Conservation (phyloP, 768 basidiomycete genomes). For the Bullera alba region DNA sequence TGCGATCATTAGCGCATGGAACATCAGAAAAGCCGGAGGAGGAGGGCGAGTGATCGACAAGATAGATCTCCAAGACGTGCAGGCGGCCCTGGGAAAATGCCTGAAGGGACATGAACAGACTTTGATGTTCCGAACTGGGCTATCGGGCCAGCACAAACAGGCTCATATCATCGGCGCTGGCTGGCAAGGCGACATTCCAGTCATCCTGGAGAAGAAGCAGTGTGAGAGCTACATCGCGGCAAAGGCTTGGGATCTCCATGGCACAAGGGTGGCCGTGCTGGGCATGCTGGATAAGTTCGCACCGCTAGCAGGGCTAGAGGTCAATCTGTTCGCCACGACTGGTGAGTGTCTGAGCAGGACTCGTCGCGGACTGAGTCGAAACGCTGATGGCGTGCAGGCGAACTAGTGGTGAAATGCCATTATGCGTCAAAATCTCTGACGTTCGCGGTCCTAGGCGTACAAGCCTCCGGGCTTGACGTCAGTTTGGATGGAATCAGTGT, state of each 20-base stretch:
- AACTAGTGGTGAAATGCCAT: too few relatives aligned
- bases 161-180: not conserved
- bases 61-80: slow-evolving; percentile 12
- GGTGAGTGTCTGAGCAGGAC: too few relatives aligned
- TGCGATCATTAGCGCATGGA: slow-evolving; percentile 25
- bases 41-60: slow-evolving; percentile 11
- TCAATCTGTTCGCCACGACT: not conserved
- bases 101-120: slow-evolving; percentile 1
- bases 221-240: slow-evolving; percentile 13
- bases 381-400: too few relatives aligned
- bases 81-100: slow-evolving; percentile 11
- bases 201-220: slow-evolving; percentile 9
- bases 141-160: not conserved
- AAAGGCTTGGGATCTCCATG: slow-evolving; percentile 8
- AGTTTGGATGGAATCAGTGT: too few relatives aligned
- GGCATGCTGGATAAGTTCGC: slow-evolving; percentile 27
- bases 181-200: slow-evolving; percentile 1
- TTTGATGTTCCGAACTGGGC: not conserved
- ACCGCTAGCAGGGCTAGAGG: slow-evolving; percentile 10
- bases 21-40: slow-evolving; percentile 9
- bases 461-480: too few relatives aligned
- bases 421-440: too few relatives aligned
- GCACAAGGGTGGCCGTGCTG: slow-evolving; percentile 12
- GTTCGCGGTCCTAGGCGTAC: too few relatives aligned
- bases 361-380: too few relatives aligned